A percentile compares a stretch with the other conserved stretches of the same genome.
Conservation (phyloP, 1,284 basidiomycete genomes). For the Ustilago cynodontis region DNA sequence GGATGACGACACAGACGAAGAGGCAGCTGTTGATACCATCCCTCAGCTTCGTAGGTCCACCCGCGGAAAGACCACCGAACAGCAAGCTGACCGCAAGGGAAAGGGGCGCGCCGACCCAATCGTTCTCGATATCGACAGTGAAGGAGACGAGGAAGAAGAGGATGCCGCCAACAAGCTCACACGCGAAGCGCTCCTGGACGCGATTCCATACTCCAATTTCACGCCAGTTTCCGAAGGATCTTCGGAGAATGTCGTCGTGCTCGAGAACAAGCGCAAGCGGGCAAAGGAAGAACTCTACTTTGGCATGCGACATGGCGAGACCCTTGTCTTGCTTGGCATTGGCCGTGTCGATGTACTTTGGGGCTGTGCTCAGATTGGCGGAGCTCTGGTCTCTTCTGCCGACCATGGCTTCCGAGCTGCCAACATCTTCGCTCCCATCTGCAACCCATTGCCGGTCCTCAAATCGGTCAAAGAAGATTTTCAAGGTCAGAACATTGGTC, state of each 20-base stretch:
- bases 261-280: slow-evolving; percentile 36
- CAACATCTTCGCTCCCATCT: slow-evolving; percentile 36
- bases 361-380: slow-evolving; percentile 41
- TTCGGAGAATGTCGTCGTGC: slow-evolving; percentile 9
- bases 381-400: slow-evolving; percentile 26
- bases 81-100: slow-evolving; percentile 6
- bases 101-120: slow-evolving; percentile 10
- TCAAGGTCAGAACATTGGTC: background rate
- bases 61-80: background rate
- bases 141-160: background rate
- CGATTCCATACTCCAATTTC: slow-evolving; percentile 43
- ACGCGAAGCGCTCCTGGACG: slow-evolving; percentile 27
- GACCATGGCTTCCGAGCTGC: slow-evolving; percentile 20
- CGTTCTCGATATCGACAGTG: background rate
- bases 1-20: slow-evolving; percentile 12
- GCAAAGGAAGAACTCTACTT: slow-evolving; percentile 32
- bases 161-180: background rate
- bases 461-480: slow-evolving; percentile 13
- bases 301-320: slow-evolving; percentile 29
- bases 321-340: slow-evolving; percentile 39
- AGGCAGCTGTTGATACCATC: background rate
- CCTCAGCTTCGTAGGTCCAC: background rate
- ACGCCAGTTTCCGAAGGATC: slow-evolving; percentile 14
- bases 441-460: slow-evolving; percentile 38
- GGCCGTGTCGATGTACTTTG: slow-evolving; percentile 29